These are phyloP conservation scores for Zygotorulaspora florentina DNA, from an alignment of 805 yeast species.

Conservation along the genomic window DNA sequence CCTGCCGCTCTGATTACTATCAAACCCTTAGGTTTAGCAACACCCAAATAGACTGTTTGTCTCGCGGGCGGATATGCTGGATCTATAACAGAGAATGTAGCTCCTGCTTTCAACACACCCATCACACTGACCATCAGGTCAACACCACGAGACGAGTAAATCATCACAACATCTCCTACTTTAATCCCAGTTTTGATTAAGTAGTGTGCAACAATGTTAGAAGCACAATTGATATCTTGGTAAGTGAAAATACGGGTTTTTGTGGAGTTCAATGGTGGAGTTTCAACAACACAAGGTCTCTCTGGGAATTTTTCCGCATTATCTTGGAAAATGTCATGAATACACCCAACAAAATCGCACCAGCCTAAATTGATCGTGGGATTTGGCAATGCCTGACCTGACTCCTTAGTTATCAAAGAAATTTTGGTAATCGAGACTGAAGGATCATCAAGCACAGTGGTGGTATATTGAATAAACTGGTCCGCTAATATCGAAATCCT, in stretches of 20 bases:
- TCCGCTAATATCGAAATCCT: slow-evolving; percentile 68
- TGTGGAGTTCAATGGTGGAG: slow-evolving; percentile 54
- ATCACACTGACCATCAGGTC: slow-evolving; percentile 94
- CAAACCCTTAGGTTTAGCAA: slow-evolving; percentile 89
- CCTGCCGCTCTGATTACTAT: slow-evolving; percentile 93
- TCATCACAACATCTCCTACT: slow-evolving; percentile 94
- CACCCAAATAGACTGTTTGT: slow-evolving; percentile 87
- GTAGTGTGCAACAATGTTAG: slow-evolving; percentile 89
- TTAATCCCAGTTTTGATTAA: slow-evolving; percentile 74
- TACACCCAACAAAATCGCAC: slow-evolving; percentile 89
- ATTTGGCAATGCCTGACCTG: slow-evolving; percentile 64
- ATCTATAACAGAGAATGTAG: slow-evolving; percentile 96
- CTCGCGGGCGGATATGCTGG: slow-evolving; percentile 99
- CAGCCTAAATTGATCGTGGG: slow-evolving; percentile 86
- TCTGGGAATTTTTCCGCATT: slow-evolving; percentile 85
- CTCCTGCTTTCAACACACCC: slow-evolving; percentile 98
- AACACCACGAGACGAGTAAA: slow-evolving; percentile 95
- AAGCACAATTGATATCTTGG: slow-evolving; percentile 84
- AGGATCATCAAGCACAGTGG: slow-evolving; percentile 37
- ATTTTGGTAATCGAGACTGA: slow-evolving; percentile 52
- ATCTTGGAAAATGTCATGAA: slow-evolving; percentile 88
- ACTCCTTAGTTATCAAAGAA: slow-evolving; percentile 65
- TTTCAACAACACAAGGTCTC: slow-evolving; percentile 87
- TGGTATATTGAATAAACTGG: slow-evolving; percentile 58
- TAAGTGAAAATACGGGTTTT: slow-evolving; percentile 75